Evolutionary conservation across 148 eudicot species (phyloP).

Genomic region (Pharnaceum exiguum): DNA sequence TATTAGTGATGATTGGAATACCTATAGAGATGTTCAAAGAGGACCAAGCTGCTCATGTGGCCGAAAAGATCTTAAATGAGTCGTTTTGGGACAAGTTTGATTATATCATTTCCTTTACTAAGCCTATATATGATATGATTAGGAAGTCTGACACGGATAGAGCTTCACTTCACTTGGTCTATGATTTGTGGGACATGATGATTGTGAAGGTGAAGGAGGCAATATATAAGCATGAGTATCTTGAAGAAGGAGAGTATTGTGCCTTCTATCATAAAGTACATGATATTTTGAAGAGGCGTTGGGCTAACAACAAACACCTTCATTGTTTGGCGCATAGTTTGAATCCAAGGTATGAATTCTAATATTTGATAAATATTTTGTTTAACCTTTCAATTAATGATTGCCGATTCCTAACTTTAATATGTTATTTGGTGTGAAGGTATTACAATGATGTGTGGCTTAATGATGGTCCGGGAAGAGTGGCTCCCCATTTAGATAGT

Average conservation of each 20-base stretch:
- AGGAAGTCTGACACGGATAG: conserved; percentile 2
- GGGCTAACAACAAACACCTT: conserved; percentile 17
- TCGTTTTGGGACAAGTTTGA: conserved; percentile 22
- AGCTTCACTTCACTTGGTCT: conserved; percentile 15
- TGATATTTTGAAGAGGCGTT: conserved; percentile 3
- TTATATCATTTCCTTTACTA: conserved; percentile 5
- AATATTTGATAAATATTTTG: neutral
- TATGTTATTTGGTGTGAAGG: neutral
- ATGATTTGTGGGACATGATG: conserved; percentile 23
- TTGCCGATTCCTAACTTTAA: neutral
- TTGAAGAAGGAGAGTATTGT: neutral
- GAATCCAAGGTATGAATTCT: conserved; percentile 16
- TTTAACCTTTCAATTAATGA: neutral
- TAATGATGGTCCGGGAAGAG: neutral
- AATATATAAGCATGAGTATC: neutral
- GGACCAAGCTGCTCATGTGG: conserved; percentile 9
- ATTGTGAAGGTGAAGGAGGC: conserved; percentile 6
- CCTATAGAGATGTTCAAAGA: conserved; percentile 18
- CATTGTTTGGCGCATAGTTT: conserved; percentile 26
- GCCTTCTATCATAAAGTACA: conserved; percentile 13
- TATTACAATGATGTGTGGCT: conserved; percentile 7
- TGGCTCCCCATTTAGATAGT: neutral
- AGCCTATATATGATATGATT: conserved; percentile 8
- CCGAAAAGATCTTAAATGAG: conserved; percentile 9
- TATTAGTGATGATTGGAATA: conserved; percentile 9